Conservation (phyloP, 768 basidiomycete genomes). For the Termitomyces sp. region DNA sequence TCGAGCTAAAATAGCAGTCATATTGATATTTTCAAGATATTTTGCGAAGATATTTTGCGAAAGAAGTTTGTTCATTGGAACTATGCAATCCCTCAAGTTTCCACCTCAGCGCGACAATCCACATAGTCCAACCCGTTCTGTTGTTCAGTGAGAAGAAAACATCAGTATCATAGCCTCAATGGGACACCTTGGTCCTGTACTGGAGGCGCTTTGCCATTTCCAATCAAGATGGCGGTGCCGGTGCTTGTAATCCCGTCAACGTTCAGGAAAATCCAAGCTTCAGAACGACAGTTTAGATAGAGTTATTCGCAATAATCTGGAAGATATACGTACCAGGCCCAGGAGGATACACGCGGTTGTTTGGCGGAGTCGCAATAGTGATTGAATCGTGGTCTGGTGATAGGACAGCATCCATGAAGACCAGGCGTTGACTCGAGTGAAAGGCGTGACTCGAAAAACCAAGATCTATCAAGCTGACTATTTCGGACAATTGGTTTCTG, state of each 20-base stretch:
- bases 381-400: constrained; percentile 28
- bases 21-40: no score
- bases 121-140: no score
- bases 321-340: constrained; percentile 20
- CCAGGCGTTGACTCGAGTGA: constrained; percentile 28
- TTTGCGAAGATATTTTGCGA: no score
- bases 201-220: constrained; percentile 32
- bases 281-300: background rate
- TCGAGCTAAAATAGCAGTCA: no score
- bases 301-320: no score
- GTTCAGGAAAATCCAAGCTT: constrained; percentile 26
- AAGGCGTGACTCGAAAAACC: constrained; percentile 39
- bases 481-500: background rate
- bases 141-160: no score
- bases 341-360: constrained; percentile 36
- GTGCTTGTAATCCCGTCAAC: constrained; percentile 31
- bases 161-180: no score
- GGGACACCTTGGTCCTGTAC: constrained; percentile 28
- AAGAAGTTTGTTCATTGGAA: no score
- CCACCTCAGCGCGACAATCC: no score
- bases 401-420: constrained; percentile 31
- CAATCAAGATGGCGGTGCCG: constrained; percentile 33
- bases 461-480: constrained; percentile 37
- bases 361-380: constrained; percentile 31
- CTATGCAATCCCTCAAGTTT: no score